phyloP scores from a whole-genome alignment of 73 alveolate species.

The Tetrahymena malaccensis region DNA sequence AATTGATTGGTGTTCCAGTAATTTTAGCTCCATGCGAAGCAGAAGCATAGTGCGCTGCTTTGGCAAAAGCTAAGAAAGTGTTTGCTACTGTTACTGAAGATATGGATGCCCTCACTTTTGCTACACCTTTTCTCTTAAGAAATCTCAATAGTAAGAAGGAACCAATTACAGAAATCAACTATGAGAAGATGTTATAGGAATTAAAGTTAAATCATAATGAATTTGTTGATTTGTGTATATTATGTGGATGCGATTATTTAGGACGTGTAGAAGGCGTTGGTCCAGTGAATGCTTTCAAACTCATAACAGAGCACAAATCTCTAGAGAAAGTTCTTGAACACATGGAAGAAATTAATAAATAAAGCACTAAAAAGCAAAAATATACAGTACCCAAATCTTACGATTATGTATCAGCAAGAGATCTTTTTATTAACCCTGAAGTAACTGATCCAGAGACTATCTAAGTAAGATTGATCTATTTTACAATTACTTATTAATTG shows the following conservation, averaged over 20 bases:
- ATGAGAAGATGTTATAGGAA: slow-evolving; percentile 63
- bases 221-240: slow-evolving; percentile 89
- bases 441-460: slow-evolving; percentile 16
- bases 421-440: slow-evolving; percentile 67
- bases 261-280: slow-evolving; percentile 75
- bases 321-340: slow-evolving; percentile 65
- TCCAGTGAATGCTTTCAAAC: slow-evolving; percentile 67
- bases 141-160: slow-evolving; percentile 78
- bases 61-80: slow-evolving; percentile 77
- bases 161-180: slow-evolving; percentile 67
- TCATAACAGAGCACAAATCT: slow-evolving; percentile 54
- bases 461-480: neutral
- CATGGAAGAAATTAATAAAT: slow-evolving; percentile 55
- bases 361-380: slow-evolving; percentile 42
- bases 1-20: slow-evolving; percentile 74
- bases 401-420: slow-evolving; percentile 61
- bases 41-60: slow-evolving; percentile 87
- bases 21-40: slow-evolving; percentile 94
- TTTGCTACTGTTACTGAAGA: slow-evolving; percentile 88
- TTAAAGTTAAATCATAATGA: slow-evolving; percentile 68
- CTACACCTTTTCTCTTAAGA: slow-evolving; percentile 70
- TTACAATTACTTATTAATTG: too few relatives aligned
- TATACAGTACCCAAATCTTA: slow-evolving; percentile 57
- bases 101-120: slow-evolving; percentile 89
- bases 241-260: slow-evolving; percentile 81